These are phyloP conservation scores for Lyophyllum atratum DNA, from an alignment of 768 basidiomycete genomes.

Conservation along the genomic window DNA sequence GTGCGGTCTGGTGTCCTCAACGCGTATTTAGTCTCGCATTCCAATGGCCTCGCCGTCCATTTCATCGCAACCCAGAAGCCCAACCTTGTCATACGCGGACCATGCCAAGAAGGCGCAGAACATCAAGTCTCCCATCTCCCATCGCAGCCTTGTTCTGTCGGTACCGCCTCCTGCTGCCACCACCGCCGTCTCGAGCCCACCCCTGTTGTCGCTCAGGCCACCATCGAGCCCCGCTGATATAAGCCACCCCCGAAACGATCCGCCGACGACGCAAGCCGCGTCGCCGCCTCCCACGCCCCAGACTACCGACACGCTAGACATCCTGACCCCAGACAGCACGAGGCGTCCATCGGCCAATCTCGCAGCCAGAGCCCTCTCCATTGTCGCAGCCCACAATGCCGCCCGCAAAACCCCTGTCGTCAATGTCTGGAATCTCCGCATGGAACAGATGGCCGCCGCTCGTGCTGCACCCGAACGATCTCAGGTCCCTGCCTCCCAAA, in stretches of 20 bases:
- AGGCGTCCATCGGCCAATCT: constrained; percentile 15
- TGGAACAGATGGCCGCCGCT: constrained; percentile 28
- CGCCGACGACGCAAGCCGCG: constrained; percentile 7
- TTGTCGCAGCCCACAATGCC: constrained; percentile 18
- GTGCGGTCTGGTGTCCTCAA: constrained; percentile 8
- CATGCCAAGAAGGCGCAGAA: constrained; percentile 51
- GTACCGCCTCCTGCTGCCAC: neutral
- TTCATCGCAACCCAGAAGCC: constrained; percentile 22
- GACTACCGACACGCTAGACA: constrained; percentile 3
- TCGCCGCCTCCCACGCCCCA: neutral
- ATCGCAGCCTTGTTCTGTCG: constrained; percentile 8
- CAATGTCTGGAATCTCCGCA: constrained; percentile 33
- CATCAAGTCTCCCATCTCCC: constrained; percentile 29
- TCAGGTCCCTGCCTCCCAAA: constrained; percentile 1
- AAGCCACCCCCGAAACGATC: neutral
- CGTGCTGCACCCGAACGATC: constrained; percentile 14
- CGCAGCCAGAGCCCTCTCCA: constrained; percentile 18
- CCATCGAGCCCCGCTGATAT: constrained; percentile 3
- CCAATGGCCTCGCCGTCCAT: constrained; percentile 24
- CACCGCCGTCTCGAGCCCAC: constrained; percentile 4
- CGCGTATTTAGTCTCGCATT: constrained; percentile 4
- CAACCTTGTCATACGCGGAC: constrained; percentile 59
- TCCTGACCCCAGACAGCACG: neutral
- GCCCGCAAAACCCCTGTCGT: constrained; percentile 19
- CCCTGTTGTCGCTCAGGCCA: constrained; percentile 3